Conservation (phyloP, 768 basidiomycete genomes). For the Psilocybe sp. region DNA sequence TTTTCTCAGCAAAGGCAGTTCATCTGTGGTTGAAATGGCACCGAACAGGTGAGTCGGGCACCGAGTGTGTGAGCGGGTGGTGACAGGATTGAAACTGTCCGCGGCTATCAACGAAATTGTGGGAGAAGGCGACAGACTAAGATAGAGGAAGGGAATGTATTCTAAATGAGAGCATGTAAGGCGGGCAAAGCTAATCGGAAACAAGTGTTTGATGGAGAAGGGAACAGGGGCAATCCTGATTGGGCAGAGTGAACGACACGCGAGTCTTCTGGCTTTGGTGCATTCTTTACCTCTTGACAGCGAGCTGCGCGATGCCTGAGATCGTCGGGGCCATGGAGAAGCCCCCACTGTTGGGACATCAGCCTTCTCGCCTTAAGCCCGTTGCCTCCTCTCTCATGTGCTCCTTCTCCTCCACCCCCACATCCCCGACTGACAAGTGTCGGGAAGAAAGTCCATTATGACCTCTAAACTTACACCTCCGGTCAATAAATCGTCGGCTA, state of each 20-base stretch:
- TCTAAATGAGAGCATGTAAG: constrained; percentile 7
- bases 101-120: no score
- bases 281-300: constrained; percentile 18
- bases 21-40: no score
- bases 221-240: constrained; percentile 20
- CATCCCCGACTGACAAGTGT: constrained; percentile 3
- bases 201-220: constrained; percentile 7
- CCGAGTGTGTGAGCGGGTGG: no score
- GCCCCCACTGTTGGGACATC: constrained; percentile 14
- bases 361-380: constrained; percentile 16
- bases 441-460: constrained; percentile 8
- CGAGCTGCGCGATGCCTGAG: constrained; percentile 19
- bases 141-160: no score
- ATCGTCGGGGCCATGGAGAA: constrained; percentile 26
- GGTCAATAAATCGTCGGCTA: constrained; percentile 1
- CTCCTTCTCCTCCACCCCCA: constrained; percentile 9
- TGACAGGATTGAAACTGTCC: no score
- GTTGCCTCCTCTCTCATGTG: constrained; percentile 9
- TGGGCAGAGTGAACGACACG: constrained; percentile 11
- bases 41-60: no score
- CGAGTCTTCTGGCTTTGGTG: constrained; percentile 9
- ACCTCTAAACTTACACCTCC: constrained; percentile 18
- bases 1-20: not conserved
- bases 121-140: no score
- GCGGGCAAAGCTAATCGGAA: constrained; percentile 7